These are phyloP conservation scores for Perilla frutescens DNA, from an alignment of 257 asterid genomes.

Conservation along the genomic window DNA sequence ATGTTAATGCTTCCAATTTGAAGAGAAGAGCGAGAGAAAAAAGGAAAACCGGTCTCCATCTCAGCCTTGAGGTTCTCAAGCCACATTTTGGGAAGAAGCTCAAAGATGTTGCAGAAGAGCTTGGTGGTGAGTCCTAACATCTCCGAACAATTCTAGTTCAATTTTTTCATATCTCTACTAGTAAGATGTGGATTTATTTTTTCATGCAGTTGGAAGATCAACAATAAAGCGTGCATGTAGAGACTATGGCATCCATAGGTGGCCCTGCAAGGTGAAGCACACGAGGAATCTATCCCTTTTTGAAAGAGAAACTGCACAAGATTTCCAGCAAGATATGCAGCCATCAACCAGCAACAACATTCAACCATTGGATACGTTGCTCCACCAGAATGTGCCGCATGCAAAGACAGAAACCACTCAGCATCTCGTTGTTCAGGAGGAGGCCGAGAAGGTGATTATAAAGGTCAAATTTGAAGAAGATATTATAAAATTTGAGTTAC, in stretches of 20 bases:
- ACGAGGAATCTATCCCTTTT: no score
- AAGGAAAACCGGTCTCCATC: background rate
- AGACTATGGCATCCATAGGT: slow-evolving; percentile 13
- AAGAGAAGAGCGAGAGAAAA: background rate
- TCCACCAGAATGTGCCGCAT: background rate
- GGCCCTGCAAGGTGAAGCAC: slow-evolving; percentile 26
- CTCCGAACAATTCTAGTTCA: background rate
- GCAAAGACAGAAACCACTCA: no score
- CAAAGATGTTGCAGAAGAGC: background rate
- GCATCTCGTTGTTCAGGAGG: no score
- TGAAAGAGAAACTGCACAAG: no score
- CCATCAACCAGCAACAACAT: slow-evolving; percentile 1
- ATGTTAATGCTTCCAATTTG: background rate
- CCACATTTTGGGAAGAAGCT: slow-evolving; percentile 30
- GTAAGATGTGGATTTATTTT: background rate
- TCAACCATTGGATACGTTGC: no score
- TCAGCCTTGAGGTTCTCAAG: slow-evolving; percentile 28
- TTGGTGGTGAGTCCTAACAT: background rate
- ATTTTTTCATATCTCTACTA: background rate
- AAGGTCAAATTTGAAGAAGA: no score
- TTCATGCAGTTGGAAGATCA: background rate
- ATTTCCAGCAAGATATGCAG: no score
- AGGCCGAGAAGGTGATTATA: no score
- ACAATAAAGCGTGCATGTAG: background rate
- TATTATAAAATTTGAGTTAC: no score